Base-by-base conservation (phyloP, 352 stramenopile species). In the Phytopythium helicoides region DNA sequence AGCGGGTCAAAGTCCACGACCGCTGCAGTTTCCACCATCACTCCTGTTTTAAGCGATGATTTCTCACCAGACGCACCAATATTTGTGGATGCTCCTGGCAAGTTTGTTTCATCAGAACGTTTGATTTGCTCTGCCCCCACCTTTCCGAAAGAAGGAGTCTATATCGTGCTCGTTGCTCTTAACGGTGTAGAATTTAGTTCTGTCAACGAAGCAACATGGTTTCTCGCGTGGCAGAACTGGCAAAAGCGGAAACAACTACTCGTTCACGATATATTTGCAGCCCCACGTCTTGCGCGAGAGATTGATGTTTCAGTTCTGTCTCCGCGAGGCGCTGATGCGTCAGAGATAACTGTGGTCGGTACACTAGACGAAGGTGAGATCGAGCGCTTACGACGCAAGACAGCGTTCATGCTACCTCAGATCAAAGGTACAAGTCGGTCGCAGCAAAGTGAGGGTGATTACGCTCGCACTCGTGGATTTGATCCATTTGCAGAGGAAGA, bases 191-290 rank as follows among this genome's bases (percentile, higher is more conserved):
- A 88, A 25, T 92, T 91, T 59, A 83, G 71, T 52, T 44, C 56
- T 2, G 58, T 80, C 6, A 82, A 69, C 45, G 68, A 76, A 5
- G 54, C 62, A 8, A 75, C 79, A 15, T 92, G 76, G 80, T 89
- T 89, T 47, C 56, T 91, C 26, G 66, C 71, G n/a, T 94, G 84
- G 84, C 77, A 88, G 23, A 94, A 90, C 55, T 94, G 84, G 84
- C 81, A 92, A 52, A 82, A 78, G 25, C 66, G 81, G 8, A 88
- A 88, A 54, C 66, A 70, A 2, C 25, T 85, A 28, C 62, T 79
- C 6, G 61, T 57, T 5, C 69, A 81, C 47, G 54, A 52, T 7
- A 37, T 80, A 19, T 83, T 81, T 18, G 62, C 64, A 22, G 57
- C 57, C 11, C 54, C 46, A 3, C 31, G 37, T 11, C 51, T 54